Evolutionary conservation across 2,329 filamentous ascomycete genomes (phyloP), one percentile per base, ranked within the genome.

Genomic region (Coleophoma crateriformis): DNA sequence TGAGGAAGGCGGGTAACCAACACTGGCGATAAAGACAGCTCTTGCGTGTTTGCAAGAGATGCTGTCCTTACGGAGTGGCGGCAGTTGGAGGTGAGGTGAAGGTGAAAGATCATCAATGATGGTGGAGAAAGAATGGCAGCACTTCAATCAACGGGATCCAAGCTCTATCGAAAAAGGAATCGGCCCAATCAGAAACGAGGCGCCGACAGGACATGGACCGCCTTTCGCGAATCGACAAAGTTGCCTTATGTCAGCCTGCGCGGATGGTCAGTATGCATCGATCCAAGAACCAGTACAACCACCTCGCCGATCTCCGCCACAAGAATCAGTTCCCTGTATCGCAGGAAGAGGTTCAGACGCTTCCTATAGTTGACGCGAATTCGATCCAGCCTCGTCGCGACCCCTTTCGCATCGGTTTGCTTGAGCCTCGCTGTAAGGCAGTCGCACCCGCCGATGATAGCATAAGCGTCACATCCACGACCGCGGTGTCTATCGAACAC

Each of bases 401-500:
- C 8, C 27, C 52, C 49, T 44, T 17, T 17, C 15, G 22, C 20
- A 10, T 33, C 33, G n/a, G 10, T 45, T 44, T 34, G 22, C 15
- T 14, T 15, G 19, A 14, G 42, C 44, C 46, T 39, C 38, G 17
- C 45, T 41, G 38, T 19, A 27, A 22, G 19, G 19, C 45, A 14
- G 17, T 48, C 44, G n/a, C 41, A 38, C 5, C 34, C 22, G 27
- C 20, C 51, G 51, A 62, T 60, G 58, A 58, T 45, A 50, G 54
- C 55, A 53, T 54, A 56, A 53, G 38, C 54, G 47, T 43, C 22
- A n/a, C 7, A 38, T 52, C 48, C 45, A 53, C 48, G 33, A 46
- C 37, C 37, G 20, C 43, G 33, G 49, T 14, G 47, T 45, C 47
- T 44, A 34, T 37, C 37, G 50, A 48, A 49, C n/a, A 44, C 27